Conservation (phyloP, 805 yeast genomes). For the Zygotorulaspora florentina region DNA sequence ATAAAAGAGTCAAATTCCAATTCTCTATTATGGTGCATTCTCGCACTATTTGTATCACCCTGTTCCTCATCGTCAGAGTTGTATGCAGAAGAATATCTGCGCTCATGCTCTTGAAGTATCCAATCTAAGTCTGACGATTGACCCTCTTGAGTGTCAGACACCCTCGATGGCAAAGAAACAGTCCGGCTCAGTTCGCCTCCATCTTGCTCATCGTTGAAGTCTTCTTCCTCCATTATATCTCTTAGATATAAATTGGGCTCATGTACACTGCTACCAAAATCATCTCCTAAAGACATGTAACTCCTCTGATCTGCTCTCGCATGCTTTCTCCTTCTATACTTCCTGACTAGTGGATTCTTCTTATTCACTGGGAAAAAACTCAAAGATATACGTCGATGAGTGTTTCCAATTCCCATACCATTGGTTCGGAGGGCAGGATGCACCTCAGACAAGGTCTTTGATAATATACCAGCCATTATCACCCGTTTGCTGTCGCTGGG, state of each 20-base stretch:
- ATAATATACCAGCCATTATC: constrained; percentile 27
- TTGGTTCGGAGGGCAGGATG: constrained; percentile 39
- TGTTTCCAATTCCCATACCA: constrained; percentile 42
- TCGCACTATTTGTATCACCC: constrained; percentile 12
- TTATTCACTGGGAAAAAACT: constrained; percentile 41
- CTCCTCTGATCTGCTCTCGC: constrained; percentile 37
- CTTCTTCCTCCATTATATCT: constrained; percentile 24
- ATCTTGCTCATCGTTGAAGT: constrained; percentile 22
- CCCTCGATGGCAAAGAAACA: constrained; percentile 40
- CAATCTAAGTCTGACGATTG: constrained; percentile 38
- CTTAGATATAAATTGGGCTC: constrained; percentile 21
- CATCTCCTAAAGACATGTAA: constrained; percentile 39
- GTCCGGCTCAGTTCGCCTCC: constrained; percentile 40
- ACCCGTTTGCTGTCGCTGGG: not conserved
- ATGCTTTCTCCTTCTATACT: constrained; percentile 26
- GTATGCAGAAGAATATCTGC: constrained; percentile 35
- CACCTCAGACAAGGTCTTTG: constrained; percentile 33
- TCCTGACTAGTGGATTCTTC: constrained; percentile 38
- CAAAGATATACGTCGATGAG: constrained; percentile 38
- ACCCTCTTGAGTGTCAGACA: constrained; percentile 33
- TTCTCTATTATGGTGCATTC: constrained; percentile 19
- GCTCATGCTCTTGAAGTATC: constrained; percentile 39
- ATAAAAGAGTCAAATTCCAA: constrained; percentile 33
- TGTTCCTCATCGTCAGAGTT: constrained; percentile 25
- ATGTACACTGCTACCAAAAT: constrained; percentile 30